Evolutionary conservation across 192 early-diverging fungal genomes (phyloP).

Genomic region (Umbelopsis sp.): DNA sequence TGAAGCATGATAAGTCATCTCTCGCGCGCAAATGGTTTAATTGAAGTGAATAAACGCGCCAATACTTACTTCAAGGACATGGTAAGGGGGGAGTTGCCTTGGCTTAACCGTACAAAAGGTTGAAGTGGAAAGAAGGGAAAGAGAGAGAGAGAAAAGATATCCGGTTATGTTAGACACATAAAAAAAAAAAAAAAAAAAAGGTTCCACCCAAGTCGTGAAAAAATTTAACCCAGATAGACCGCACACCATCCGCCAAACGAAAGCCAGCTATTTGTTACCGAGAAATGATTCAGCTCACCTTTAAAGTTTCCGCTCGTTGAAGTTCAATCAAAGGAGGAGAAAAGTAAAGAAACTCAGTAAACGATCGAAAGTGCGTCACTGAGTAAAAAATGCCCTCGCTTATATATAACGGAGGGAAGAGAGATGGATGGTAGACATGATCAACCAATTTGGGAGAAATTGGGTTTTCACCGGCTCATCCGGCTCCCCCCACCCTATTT

Average conservation of each 20-base stretch:
- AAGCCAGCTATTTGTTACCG: background rate
- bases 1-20: too few relatives aligned
- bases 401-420: background rate
- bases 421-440: background rate
- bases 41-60: background rate
- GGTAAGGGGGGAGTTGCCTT: background rate
- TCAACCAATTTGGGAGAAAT: constrained; percentile 7
- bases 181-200: constrained; percentile 6
- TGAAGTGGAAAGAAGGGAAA: background rate
- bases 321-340: background rate
- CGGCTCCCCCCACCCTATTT: background rate
- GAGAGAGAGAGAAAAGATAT: background rate
- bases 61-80: constrained; percentile 12
- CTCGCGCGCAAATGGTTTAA: background rate
- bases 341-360: background rate
- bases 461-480: background rate
- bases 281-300: background rate
- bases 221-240: constrained; percentile 16
- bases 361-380: background rate
- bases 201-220: constrained; percentile 3
- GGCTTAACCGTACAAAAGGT: constrained; percentile 4
- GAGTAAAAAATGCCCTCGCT: constrained; percentile 1
- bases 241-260: background rate
- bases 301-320: too few relatives aligned
- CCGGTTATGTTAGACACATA: background rate